These are phyloP conservation scores for Planoprotostelium fungivorum DNA, from an alignment of 78 protist genomes.

Conservation along the genomic window DNA sequence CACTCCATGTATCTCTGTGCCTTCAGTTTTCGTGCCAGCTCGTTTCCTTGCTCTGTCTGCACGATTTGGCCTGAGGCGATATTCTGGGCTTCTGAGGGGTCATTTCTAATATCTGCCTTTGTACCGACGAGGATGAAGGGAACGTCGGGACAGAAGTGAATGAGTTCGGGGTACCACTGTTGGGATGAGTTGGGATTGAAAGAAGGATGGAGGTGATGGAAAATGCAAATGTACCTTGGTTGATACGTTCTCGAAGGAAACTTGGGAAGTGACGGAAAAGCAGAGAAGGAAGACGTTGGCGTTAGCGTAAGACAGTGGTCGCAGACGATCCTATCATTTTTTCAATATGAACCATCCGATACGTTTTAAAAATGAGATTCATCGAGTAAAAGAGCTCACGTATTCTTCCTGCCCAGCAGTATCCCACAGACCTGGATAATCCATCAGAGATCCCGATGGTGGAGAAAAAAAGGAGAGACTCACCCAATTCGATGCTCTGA, in stretches of 20 bases:
- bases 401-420: slow-evolving; percentile 92
- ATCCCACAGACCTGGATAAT: slow-evolving; percentile 62
- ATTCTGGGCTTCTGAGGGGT: neutral
- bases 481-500: slow-evolving; percentile 78
- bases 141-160: slow-evolving; percentile 81
- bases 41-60: slow-evolving; percentile 26
- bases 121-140: slow-evolving; percentile 92
- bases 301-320: slow-evolving; percentile 84
- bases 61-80: neutral
- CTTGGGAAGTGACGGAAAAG: slow-evolving; percentile 74
- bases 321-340: slow-evolving; percentile 65
- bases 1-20: slow-evolving; percentile 88
- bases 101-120: slow-evolving; percentile 72
- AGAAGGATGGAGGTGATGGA: neutral
- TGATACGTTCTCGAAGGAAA: slow-evolving; percentile 84
- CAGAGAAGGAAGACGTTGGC: slow-evolving; percentile 88
- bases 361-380: neutral
- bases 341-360: neutral
- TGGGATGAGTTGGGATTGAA: neutral
- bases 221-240: slow-evolving; percentile 25
- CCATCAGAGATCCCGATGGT: neutral
- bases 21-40: slow-evolving; percentile 50
- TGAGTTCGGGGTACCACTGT: slow-evolving; percentile 88
- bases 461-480: slow-evolving; percentile 78
- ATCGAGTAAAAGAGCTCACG: slow-evolving; percentile 37